A percentile compares a stretch with the other conserved stretches of the same genome.
Evolutionary conservation across 2,329 filamentous ascomycete genomes (phyloP).

Genomic region (Fusarium scirpi): DNA sequence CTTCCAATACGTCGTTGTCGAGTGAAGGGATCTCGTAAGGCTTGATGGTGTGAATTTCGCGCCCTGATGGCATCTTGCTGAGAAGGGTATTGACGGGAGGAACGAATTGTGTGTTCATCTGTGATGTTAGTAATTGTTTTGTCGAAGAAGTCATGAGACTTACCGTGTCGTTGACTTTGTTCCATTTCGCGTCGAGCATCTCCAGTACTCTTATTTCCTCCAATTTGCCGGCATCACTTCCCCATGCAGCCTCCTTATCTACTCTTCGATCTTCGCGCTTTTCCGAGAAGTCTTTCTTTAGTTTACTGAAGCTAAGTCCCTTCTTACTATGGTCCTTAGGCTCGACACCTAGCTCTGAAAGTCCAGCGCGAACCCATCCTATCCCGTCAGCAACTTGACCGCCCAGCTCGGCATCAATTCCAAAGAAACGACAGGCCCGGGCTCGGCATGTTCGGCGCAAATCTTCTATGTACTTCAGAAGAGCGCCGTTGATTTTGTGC

Average conservation of each 20-base stretch:
- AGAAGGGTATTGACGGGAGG: constrained; percentile 79
- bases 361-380: constrained; percentile 84
- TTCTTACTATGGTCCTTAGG: constrained; percentile 62
- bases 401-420: constrained; percentile 85
- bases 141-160: constrained; percentile 43
- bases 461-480: constrained; percentile 81
- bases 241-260: constrained; percentile 80
- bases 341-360: constrained; percentile 78
- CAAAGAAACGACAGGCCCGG: constrained; percentile 90
- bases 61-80: constrained; percentile 84
- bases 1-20: constrained; percentile 72
- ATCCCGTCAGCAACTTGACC: constrained; percentile 87
- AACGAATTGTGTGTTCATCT: constrained; percentile 85
- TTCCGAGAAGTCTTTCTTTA: constrained; percentile 82
- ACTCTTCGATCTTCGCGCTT: constrained; percentile 83
- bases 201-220: constrained; percentile 90
- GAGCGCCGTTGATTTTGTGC: constrained; percentile 70
- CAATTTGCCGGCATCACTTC: constrained; percentile 82
- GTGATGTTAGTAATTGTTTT: constrained; percentile 12
- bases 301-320: constrained; percentile 67
- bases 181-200: constrained; percentile 90
- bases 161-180: constrained; percentile 92
- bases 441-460: constrained; percentile 80
- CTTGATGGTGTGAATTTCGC: constrained; percentile 83
- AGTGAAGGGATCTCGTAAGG: constrained; percentile 75